Percentiles rank a stretch among this genome's conserved stretches.
Conservation (phyloP, 2,329 filamentous ascomycete species). For the Pseudopithomyces maydicus region DNA sequence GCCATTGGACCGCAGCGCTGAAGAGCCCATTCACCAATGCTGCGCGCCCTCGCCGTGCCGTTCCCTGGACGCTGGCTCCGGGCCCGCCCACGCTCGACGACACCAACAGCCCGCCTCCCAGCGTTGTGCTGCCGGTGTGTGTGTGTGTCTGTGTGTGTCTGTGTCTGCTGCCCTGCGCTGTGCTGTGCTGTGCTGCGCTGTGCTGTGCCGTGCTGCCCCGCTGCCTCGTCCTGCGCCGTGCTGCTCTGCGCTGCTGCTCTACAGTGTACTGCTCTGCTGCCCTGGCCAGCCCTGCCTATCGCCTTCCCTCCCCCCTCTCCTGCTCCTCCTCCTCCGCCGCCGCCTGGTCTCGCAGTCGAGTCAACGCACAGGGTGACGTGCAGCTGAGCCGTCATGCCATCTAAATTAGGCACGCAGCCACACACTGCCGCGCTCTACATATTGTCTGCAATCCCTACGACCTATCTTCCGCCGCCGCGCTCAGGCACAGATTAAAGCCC, state of each 20-base stretch:
- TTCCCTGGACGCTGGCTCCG: too few species aligned
- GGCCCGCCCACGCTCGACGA: too few species aligned
- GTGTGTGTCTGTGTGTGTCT: too few species aligned
- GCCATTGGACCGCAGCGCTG: neutral
- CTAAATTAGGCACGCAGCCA: conserved; percentile 26
- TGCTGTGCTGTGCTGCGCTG: too few species aligned
- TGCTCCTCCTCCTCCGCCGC: neutral
- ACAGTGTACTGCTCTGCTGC: too few species aligned
- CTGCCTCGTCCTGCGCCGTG: too few species aligned
- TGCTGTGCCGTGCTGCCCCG: too few species aligned
- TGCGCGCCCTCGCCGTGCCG: neutral
- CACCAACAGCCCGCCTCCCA: too few species aligned
- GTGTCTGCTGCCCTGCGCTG: too few species aligned
- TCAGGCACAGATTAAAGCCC: conserved; percentile 4
- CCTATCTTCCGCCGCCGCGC: conserved; percentile 8
- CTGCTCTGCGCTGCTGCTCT: too few species aligned
- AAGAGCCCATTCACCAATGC: neutral
- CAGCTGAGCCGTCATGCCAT: conserved; percentile 2
- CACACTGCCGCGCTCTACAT: conserved; percentile 4
- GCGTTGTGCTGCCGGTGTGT: too few species aligned
- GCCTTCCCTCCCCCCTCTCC: neutral
- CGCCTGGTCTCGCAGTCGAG: too few species aligned
- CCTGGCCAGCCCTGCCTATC: neutral
- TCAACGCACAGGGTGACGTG: neutral
- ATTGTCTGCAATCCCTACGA: conserved; percentile 9